phyloP scores from a whole-genome alignment of 345 rosid genomes.

The Acer yangbiense region DNA sequence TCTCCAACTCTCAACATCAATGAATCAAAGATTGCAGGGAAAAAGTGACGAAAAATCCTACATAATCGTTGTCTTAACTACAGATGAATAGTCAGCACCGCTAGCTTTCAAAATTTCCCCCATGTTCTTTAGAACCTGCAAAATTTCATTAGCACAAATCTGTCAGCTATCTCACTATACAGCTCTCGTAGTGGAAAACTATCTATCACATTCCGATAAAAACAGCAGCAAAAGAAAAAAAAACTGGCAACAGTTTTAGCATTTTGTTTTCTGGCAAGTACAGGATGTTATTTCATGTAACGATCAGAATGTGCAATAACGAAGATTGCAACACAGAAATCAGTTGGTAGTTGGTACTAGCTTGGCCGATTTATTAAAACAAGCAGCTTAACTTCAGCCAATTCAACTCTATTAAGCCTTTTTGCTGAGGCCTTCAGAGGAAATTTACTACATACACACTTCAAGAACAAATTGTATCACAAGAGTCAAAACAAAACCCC shows the following conservation, averaged over 20 bases:
- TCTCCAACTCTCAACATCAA: neutral
- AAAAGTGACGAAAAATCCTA: slow-evolving; percentile 18
- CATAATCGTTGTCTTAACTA: slow-evolving; percentile 71
- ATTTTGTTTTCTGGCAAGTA: neutral
- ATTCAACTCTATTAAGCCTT: neutral
- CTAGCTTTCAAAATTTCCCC: slow-evolving; percentile 66
- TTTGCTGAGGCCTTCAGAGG: too few species aligned
- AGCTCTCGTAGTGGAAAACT: neutral
- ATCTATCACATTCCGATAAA: neutral
- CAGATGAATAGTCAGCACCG: slow-evolving; percentile 55
- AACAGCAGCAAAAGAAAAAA: neutral
- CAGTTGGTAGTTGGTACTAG: neutral
- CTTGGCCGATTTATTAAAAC: too few species aligned
- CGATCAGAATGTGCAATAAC: neutral
- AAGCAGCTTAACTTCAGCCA: neutral
- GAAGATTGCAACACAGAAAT: neutral
- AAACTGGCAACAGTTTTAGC: neutral
- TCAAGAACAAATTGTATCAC: too few species aligned
- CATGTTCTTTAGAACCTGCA: slow-evolving; percentile 58
- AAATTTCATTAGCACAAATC: neutral
- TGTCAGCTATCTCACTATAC: neutral
- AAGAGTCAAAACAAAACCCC: neutral
- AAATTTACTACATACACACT: neutral
- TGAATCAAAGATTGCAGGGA: neutral
- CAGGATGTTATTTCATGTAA: neutral